phyloP scores from a whole-genome alignment of 257 asterid species.

The Solanum okadae region DNA sequence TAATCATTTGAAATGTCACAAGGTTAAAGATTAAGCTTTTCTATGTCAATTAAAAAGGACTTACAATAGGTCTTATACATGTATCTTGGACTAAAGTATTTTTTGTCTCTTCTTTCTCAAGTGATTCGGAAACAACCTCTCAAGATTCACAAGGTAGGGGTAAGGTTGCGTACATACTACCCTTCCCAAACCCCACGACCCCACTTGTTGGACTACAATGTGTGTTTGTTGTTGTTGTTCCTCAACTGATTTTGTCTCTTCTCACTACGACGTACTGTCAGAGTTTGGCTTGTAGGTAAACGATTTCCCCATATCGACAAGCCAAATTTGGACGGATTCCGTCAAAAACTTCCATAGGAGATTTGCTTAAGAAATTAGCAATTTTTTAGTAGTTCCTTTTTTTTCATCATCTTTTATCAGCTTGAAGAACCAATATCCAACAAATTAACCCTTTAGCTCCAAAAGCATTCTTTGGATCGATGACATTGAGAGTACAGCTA shows the following conservation, averaged over 20 bases:
- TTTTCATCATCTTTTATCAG: neutral
- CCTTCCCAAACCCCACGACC: neutral
- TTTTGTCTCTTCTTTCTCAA: neutral
- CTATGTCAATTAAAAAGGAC: neutral
- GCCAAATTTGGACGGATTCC: neutral
- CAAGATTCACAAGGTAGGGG: neutral
- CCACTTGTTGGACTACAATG: neutral
- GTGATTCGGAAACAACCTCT: too few relatives aligned
- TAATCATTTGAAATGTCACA: neutral
- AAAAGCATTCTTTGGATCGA: neutral
- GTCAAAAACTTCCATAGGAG: neutral
- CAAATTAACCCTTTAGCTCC: neutral
- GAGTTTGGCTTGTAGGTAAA: neutral
- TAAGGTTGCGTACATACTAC: neutral
- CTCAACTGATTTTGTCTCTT: neutral
- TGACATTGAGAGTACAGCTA: neutral
- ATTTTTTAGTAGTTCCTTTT: neutral
- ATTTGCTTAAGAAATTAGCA: neutral
- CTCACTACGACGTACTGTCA: neutral
- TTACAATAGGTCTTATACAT: neutral
- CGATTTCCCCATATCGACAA: neutral
- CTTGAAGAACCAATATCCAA: neutral
- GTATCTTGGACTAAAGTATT: neutral
- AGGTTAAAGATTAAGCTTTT: neutral
- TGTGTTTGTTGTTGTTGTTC: neutral